A percentile compares a stretch with the other conserved stretches of the same genome.
Conservation (phyloP, 1,284 basidiomycete genomes). For the Malassezia japonica region DNA sequence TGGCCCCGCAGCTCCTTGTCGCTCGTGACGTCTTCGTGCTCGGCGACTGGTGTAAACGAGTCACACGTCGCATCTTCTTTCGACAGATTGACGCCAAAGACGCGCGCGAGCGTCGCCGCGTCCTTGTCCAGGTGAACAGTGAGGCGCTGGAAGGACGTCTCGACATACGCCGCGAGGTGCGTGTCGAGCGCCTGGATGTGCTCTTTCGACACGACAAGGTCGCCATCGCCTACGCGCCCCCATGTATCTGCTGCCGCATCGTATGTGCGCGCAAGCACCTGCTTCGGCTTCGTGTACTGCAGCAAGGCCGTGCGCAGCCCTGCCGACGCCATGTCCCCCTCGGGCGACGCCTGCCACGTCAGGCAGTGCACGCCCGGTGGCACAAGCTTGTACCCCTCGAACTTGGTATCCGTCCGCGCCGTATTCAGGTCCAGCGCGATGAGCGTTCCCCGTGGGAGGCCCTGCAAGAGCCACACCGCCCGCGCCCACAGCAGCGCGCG, state of each 20-base stretch:
- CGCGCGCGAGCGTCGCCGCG: background rate
- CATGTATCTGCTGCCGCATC: constrained; percentile 4
- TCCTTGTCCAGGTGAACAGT: background rate
- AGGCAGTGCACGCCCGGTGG: constrained; percentile 14
- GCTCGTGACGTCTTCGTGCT: background rate
- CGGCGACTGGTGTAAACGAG: constrained; percentile 13
- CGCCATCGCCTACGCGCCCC: background rate
- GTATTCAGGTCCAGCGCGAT: constrained; percentile 5
- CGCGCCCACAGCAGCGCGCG: background rate
- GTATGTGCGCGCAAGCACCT: constrained; percentile 6
- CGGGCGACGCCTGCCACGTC: constrained; percentile 5
- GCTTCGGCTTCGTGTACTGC: background rate
- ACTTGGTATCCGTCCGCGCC: constrained; percentile 2
- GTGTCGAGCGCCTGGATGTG: constrained; percentile 6
- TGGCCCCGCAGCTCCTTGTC: background rate
- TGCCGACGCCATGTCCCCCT: background rate
- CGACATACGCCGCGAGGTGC: constrained; percentile 7
- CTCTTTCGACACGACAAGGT: constrained; percentile 2
- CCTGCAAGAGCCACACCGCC: constrained; percentile 4
- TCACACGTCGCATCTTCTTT: constrained; percentile 6
- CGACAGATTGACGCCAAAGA: background rate
- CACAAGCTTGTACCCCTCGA: constrained; percentile 18
- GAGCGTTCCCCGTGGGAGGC: constrained; percentile 7
- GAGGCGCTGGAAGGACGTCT: background rate
- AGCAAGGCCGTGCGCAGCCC: constrained; percentile 8